Base-by-base conservation (phyloP, 2,329 filamentous ascomycete species). In the Amauroascus niger region DNA sequence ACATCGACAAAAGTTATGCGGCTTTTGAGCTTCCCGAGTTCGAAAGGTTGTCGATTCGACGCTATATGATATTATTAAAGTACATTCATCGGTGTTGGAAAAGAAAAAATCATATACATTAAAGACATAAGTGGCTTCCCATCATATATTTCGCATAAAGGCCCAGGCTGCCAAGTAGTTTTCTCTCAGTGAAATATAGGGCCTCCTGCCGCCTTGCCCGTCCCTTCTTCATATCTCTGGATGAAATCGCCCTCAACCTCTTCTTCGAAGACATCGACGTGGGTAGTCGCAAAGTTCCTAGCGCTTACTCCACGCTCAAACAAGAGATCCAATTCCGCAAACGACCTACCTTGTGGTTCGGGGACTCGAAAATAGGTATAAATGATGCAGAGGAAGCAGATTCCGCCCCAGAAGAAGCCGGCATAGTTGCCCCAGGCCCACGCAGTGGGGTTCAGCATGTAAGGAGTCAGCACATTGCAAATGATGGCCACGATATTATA, bases 351-450 rank as follows among this genome's bases (percentile, higher is more conserved):
- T 2, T 74, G 74, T 0, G 89, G 88, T 66, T 95, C 88, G 0
- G 89, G 89, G 0, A 91, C 74, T 11, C 86, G 79, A 75, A 89
- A 90, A 65, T 82, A 91, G 0, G 84, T 85, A 71, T 91, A 95
- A 14, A 93, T 71, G 63, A 90, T 81, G 72, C 87, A 93, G 53
- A 82, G 70, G 71, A 88, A 87, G 70, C 87, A 91, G 54, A 88
- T 83, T 0, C 83, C 86, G 13, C 81, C 83, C 86, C 88, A 88
- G 75, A 94, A 94, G 73, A 95, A 94, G 26, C 89, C 88, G 0
- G 88, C 80, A 62, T 80, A 93, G 71, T 93, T 93, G 57, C 81
- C 77, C 89, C 88, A 95, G 69, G 94, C 75, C 89, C 90, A 95
- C 0, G 82, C 85, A 1, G 76, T 78, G 0, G 89, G 88, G 71